Base-by-base conservation (phyloP, 2,329 filamentous ascomycete species). In the Trichoderma semiorbis region DNA sequence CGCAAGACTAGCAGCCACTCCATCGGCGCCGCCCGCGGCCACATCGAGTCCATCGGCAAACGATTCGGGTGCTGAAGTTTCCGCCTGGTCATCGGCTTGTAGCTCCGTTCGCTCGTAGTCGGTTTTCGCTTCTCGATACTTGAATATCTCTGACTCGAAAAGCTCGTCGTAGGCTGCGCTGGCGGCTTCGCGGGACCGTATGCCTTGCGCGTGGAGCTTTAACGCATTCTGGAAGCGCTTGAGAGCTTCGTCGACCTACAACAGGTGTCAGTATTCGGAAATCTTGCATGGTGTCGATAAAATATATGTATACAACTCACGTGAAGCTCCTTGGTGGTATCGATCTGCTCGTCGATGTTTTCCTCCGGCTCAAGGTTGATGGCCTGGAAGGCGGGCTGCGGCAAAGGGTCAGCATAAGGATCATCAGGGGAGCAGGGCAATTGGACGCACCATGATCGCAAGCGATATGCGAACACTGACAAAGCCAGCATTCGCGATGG, bases 281-380 rank as follows among this genome's bases (percentile, higher is more conserved):
- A 0, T 4, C 16, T 6, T 16, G 6, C 2, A 5, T 5, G 30
- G 24, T 3, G 10, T 24, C 2, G 1, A 18, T n/a, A 10, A 5
- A 6, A 1, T 8, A 0, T 5, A 10, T 16, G 1, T 11, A 1
- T 21, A 4, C 18, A 30, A 77, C 81, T 61, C 74, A 89, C 88
- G 78, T 97, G 95, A 67, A 99, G 90, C 81, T 98, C 95, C 80
- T 95, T 96, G 39, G 95, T 97, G 77, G 96, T 94, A 80, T 99
- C 96, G 78, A 97, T 85, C 82, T 98, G 95, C 77, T 97, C 93
- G 79, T 97, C 94, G 74, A 92, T 85, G 72, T 93, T 93, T 78
- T 97, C 93, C 83, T 98, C 96, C 11, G 93, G 92, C 82, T 98
- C 95, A 82, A 98, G 89, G 80, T 99, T 99, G 81, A 98, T 90